Percentiles rank a stretch among this genome's conserved stretches.
phyloP scores from a whole-genome alignment of 768 basidiomycete species.

The Podaxis sp. region DNA sequence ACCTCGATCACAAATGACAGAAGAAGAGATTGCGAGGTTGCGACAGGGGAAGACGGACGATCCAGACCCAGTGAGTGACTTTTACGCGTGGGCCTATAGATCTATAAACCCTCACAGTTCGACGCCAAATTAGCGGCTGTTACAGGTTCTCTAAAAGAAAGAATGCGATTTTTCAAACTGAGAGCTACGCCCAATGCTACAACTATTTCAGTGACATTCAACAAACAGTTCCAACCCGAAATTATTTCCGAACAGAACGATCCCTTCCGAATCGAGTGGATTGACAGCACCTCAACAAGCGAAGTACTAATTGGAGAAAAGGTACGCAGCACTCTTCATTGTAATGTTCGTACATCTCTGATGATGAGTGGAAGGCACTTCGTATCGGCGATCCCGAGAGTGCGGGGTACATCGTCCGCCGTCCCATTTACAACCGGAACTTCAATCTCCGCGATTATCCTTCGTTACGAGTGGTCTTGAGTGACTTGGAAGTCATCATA shows the following conservation, averaged over 20 bases:
- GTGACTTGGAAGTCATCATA: slow-evolving; percentile 76
- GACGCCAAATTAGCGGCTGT: slow-evolving; percentile 75
- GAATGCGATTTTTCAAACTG: slow-evolving; percentile 86
- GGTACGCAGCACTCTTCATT: slow-evolving; percentile 31
- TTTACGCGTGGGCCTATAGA: neutral
- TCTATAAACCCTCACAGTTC: slow-evolving; percentile 43
- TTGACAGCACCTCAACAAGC: slow-evolving; percentile 46
- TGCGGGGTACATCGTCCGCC: slow-evolving; percentile 71
- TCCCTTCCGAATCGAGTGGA: slow-evolving; percentile 83
- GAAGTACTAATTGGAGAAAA: slow-evolving; percentile 70
- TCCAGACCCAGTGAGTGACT: slow-evolving; percentile 60
- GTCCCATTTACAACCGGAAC: slow-evolving; percentile 78
- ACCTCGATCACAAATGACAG: slow-evolving; percentile 8
- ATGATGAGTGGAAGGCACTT: slow-evolving; percentile 49
- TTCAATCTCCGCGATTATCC: slow-evolving; percentile 84
- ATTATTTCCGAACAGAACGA: slow-evolving; percentile 85
- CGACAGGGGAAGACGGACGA: slow-evolving; percentile 24
- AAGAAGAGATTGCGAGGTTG: neutral
- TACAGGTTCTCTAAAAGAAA: slow-evolving; percentile 68
- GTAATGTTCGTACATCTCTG: neutral
- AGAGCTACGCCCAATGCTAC: slow-evolving; percentile 70
- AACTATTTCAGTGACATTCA: slow-evolving; percentile 72
- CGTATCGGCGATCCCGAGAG: slow-evolving; percentile 65
- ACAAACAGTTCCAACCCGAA: slow-evolving; percentile 81
- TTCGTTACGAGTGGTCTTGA: slow-evolving; percentile 65